These are phyloP conservation scores for Tulasnella sp. DNA, from an alignment of 768 basidiomycete species.

Conservation along the genomic window DNA sequence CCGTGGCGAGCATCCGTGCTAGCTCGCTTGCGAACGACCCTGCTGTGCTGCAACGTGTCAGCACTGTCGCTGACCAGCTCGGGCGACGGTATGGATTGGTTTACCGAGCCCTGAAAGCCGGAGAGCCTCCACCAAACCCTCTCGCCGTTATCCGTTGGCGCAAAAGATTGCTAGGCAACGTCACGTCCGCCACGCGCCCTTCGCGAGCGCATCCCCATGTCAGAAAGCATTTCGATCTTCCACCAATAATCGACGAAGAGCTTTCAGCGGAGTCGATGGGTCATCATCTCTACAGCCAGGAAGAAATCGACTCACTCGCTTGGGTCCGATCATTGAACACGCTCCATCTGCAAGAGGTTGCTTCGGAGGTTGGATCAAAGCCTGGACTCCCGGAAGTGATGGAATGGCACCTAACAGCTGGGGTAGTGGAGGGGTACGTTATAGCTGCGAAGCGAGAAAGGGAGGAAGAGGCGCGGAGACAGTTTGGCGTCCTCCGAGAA, in stretches of 20 bases:
- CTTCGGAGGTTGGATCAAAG: neutral
- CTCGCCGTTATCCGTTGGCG: conserved; percentile 21
- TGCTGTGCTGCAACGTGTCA: conserved; percentile 12
- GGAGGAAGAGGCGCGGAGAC: neutral
- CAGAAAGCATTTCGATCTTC: conserved; percentile 2
- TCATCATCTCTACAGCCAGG: neutral
- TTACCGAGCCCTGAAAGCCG: conserved; percentile 11
- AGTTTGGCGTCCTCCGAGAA: neutral
- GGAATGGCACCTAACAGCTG: conserved; percentile 23
- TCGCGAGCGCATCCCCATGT: neutral
- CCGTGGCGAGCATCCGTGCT: neutral
- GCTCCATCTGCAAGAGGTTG: neutral
- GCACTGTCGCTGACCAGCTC: conserved; percentile 14
- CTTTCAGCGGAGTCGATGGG: neutral
- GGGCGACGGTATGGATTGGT: conserved; percentile 15
- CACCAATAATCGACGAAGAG: conserved; percentile 5
- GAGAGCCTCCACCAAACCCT: conserved; percentile 16
- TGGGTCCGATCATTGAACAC: conserved; percentile 12
- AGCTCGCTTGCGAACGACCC: neutral
- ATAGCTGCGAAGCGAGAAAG: neutral
- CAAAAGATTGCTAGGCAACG: neutral
- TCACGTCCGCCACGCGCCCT: neutral
- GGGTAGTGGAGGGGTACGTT: conserved; percentile 16
- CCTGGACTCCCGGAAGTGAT: conserved; percentile 8
- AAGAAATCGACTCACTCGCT: conserved; percentile 1